These are phyloP conservation scores for Solanum chacoense DNA, from an alignment of 305 asterid species.

Conservation along the genomic window DNA sequence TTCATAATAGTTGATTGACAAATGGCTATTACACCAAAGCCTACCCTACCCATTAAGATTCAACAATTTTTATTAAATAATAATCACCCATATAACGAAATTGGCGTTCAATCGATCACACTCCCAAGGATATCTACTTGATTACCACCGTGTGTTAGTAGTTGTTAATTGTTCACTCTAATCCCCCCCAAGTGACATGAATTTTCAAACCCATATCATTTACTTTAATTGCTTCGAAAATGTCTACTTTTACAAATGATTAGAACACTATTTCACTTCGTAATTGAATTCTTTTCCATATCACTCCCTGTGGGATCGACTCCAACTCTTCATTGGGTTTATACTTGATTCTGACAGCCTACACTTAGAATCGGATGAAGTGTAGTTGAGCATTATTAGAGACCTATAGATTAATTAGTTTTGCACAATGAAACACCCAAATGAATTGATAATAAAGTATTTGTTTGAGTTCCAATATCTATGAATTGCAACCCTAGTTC, in stretches of 20 bases:
- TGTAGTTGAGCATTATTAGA: too few species aligned
- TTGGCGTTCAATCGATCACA: neutral
- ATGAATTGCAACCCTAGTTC: too few species aligned
- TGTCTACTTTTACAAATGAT: neutral
- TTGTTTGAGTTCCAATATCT: too few species aligned
- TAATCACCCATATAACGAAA: neutral
- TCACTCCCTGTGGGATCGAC: neutral
- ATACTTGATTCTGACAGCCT: neutral
- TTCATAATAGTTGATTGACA: neutral
- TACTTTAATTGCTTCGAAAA: neutral
- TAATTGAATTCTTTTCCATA: too few species aligned
- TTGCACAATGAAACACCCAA: too few species aligned
- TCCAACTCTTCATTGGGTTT: neutral
- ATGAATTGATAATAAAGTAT: too few species aligned
- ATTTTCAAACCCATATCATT: neutral
- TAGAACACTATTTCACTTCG: neutral
- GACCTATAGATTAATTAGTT: too few species aligned
- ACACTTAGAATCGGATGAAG: too few species aligned
- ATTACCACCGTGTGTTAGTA: neutral
- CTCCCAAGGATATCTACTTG: neutral
- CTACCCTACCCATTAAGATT: neutral
- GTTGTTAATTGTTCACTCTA: neutral
- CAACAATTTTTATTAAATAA: too few species aligned
- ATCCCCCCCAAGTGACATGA: neutral
- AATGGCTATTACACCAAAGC: neutral